Base-by-base conservation (phyloP, 495 filamentous ascomycete genomes). In the Physcia stellaris region DNA sequence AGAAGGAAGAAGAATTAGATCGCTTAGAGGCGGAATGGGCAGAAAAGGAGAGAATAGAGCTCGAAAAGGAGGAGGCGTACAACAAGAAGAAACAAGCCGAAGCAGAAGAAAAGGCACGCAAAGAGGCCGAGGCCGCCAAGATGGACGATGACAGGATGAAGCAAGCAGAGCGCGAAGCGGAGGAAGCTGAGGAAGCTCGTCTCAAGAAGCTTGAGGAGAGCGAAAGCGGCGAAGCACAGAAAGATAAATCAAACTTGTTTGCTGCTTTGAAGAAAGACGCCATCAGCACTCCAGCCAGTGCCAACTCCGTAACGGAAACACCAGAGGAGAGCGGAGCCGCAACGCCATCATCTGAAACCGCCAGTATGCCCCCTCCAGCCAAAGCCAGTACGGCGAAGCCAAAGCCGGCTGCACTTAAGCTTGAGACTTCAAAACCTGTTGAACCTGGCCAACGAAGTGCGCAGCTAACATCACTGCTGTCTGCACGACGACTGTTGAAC, bases 381-480 rank as follows among this genome's bases (percentile, higher is more conserved):
- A 53, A 64, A 36, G 58, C 67, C 24, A 64, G 68, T 35, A 61
- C 61, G 39, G 76, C 75, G 48, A 73, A 62, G 26, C 57, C 66
- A 48, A 87, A 87, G 69, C 85, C 86, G 18, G 72, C 75, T 38
- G 73, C 78, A 18, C 73, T 94, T 44, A 93, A 92, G 60, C 66
- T 94, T 35, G 78, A 86, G 33, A 90, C 80, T 36, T 75, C 68
- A 35, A 87, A 82, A 58, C 61, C 80, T 28, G 75, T 87, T 15
- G 90, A 96, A 60, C 80, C 90, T 31, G 71, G 82, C 26, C 84
- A 92, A 56, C 87, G 85, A 4, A 95, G 83, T 40, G 83, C 90
- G 23, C 86, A 84, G 31, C 80, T 99, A 51, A 87, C 88, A 55
- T 77, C 88, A 11, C 70, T 99, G 24, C 80, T 80, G 52, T 85